Evolutionary conservation across 2,329 filamentous ascomycete genomes (phyloP).

Genomic region (Calonectria hongkongensis): DNA sequence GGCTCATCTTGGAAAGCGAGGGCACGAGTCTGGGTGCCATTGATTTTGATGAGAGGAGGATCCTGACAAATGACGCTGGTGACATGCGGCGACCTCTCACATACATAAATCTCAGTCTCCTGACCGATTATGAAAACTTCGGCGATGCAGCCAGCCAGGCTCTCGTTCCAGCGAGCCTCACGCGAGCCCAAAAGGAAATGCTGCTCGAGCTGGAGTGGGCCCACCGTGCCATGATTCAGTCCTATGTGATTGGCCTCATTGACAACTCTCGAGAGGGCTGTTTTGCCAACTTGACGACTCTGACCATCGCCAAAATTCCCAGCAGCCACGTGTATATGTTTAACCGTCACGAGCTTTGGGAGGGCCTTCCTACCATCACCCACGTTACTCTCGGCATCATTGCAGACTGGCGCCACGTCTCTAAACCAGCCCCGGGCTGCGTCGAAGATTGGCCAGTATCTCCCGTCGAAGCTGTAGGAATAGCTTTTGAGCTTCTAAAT

Average conservation of each 20-base stretch:
- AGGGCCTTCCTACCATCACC: constrained; percentile 71
- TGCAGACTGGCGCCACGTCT: constrained; percentile 79
- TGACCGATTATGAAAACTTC: constrained; percentile 47
- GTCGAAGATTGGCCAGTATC: constrained; percentile 68
- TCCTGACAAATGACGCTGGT: constrained; percentile 36
- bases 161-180: constrained; percentile 74
- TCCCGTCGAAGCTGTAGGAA: constrained; percentile 70
- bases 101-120: constrained; percentile 23
- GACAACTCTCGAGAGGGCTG: constrained; percentile 70
- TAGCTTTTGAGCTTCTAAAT: constrained; percentile 72
- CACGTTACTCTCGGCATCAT: constrained; percentile 76
- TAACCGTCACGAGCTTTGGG: constrained; percentile 77
- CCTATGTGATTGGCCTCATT: constrained; percentile 78
- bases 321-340: constrained; percentile 75
- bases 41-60: constrained; percentile 59
- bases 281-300: constrained; percentile 73
- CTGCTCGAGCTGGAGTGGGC: constrained; percentile 81
- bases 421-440: constrained; percentile 70
- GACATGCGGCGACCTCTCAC: constrained; percentile 42
- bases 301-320: constrained; percentile 80
- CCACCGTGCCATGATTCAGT: constrained; percentile 80
- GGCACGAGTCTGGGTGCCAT: constrained; percentile 54
- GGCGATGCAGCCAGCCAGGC: constrained; percentile 54
- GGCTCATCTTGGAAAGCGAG: constrained; percentile 61
- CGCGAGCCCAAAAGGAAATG: constrained; percentile 80